Evolutionary conservation across 108 stramenopile genomes (phyloP), one percentile per base, ranked within the genome.

Genomic region (Nitzschia sp.): DNA sequence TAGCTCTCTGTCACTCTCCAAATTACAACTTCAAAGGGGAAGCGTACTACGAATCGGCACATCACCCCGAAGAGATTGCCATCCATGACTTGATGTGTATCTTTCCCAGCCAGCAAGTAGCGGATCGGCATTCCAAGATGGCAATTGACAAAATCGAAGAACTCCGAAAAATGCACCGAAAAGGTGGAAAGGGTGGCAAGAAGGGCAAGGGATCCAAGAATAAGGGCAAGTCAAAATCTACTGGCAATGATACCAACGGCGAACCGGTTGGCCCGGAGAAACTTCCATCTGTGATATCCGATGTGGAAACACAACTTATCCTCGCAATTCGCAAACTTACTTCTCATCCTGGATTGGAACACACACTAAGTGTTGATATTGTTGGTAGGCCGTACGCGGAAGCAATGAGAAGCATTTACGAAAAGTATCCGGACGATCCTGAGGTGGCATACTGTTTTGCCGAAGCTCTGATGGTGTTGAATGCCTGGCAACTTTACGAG

Each of bases 21-120:
- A 93, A 93, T 68, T 93, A 93, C 69, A 93, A 93, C 52, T 93
- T 93, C 53, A 93, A 90, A 68, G 92, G 92, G 9, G 85, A 85
- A 32, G 85, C 88, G 1, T 93, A 93, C 55, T 93, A 93, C 47
- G 87, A 87, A 52, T 93, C 88, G 9, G 80, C 92, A 0, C 61
- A 82, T 73, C 87, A 86, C 55, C 73, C 82, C 16, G 87, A 88
- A 48, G 88, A 89, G 50, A 36, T 23, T 0, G 38, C 58, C 0
- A 21, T 66, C 17, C 74, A 69, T 44, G 76, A 86, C 28, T 48
- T 80, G 63, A 26, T 85, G 23, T 79, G 85, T 34, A 41, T 85
- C 26, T 93, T 87, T 72, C 92, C 92, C 0, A 79, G 82, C 68
- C 92, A 93, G 52, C 89, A 88, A 60, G 80, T 93, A 8, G 89